Base-by-base conservation (phyloP, 2,329 filamentous ascomycete species). In the Cladosporium sp. region DNA sequence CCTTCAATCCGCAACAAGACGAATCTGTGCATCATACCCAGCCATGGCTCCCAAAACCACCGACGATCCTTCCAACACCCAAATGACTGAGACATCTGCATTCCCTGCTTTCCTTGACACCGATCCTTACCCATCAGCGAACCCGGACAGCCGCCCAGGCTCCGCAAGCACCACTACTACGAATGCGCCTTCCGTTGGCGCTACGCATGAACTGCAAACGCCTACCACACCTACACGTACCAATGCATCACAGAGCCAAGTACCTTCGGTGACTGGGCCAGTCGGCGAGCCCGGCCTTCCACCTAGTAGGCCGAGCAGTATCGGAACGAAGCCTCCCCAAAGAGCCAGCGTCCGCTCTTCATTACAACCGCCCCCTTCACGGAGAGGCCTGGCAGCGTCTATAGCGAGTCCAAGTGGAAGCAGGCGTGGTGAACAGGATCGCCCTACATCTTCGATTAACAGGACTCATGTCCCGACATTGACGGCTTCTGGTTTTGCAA, bases 381-480 rank as follows among this genome's bases (percentile, higher is more conserved):
- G 60, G 5, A 42, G 61, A 50, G 59, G 58, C 11, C 45, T 61
- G 13, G 58, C 54, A 3, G 49, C 54, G 9, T 55, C 59, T 28
- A 53, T 53, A 13, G 44, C 50, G 8, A 46, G 54, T 28, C 50
- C 46, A 16, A 54, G 54, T 11, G 43, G 51, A 32, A 49, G 32
- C 9, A 54, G 38, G 43, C 14, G 51, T 40, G 43, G 37, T 31
- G 51, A 54, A 28, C 55, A 37, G 16, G 65, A 51, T 66, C 66
- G 63, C 53, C 78, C 76, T 13, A 92, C 85, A 59, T 78, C 87
- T 40, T 77, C 86, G 43, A 52, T 61, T 33, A 90, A 85, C 66
- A 82, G 85, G 64, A 93, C 88, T 40, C 93, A 98, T 75, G 90
- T 95, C 16, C 91, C 93, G 1, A 90, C 87, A 1, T 75, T 98